Evolutionary conservation across 2,329 filamentous ascomycete genomes (phyloP).

Genomic region (Catunica adiposa): DNA sequence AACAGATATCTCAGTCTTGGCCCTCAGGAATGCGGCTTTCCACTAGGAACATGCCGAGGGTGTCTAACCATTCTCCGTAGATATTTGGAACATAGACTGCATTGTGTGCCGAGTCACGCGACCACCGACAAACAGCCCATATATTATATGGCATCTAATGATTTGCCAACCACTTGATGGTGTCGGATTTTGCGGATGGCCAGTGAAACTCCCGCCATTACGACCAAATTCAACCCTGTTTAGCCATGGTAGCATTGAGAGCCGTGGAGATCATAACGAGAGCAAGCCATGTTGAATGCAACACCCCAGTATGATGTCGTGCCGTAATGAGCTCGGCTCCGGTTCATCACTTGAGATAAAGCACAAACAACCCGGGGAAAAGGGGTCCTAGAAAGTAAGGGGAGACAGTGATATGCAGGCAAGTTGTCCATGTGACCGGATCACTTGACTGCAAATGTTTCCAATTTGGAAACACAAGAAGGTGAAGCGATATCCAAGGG

Average conservation of each 20-base stretch:
- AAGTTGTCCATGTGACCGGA: slow-evolving; percentile 8
- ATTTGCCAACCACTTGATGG: too few species aligned
- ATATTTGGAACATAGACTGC: background rate
- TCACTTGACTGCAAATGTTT: slow-evolving; percentile 10
- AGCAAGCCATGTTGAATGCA: background rate
- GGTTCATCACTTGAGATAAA: too few species aligned
- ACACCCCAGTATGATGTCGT: background rate
- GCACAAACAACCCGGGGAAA: slow-evolving; percentile 2
- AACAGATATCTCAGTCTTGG: background rate
- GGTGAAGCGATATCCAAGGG: background rate
- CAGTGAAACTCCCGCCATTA: background rate
- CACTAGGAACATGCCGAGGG: background rate
- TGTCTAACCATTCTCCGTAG: too few species aligned
- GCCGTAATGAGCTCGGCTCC: background rate
- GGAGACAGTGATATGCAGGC: slow-evolving; percentile 1
- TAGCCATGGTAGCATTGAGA: background rate
- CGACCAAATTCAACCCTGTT: too few species aligned
- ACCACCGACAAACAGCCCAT: too few species aligned
- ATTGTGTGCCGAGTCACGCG: background rate
- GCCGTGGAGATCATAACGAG: background rate
- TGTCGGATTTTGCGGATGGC: background rate
- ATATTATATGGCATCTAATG: too few species aligned
- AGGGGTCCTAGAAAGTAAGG: background rate
- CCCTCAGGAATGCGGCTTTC: background rate
- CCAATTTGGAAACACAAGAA: background rate